Evolutionary conservation across 305 asterid species (phyloP).

Genomic region (Rubia balearica): DNA sequence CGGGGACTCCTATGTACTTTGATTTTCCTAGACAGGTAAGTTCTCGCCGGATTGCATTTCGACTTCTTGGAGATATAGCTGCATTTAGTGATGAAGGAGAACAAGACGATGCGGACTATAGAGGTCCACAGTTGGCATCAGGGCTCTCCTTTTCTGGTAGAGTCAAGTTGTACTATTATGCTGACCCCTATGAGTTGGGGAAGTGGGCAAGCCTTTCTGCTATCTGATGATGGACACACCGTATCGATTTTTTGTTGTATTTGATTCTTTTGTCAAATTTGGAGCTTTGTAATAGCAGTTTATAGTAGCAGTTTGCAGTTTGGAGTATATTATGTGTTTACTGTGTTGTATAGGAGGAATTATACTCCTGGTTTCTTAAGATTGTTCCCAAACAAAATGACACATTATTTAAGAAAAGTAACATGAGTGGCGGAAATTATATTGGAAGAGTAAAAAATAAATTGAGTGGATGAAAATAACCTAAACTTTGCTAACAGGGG

Average conservation of each 20-base stretch:
- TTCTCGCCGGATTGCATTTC: slow-evolving; percentile 61
- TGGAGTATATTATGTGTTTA: neutral
- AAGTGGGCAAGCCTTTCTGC: slow-evolving; percentile 95
- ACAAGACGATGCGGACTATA: slow-evolving; percentile 57
- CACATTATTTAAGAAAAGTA: too few relatives aligned
- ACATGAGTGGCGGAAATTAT: too few relatives aligned
- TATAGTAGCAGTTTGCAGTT: neutral
- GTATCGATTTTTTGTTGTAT: neutral
- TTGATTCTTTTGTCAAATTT: neutral
- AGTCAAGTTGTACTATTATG: slow-evolving; percentile 77
- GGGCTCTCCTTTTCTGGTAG: slow-evolving; percentile 72
- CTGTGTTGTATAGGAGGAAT: neutral
- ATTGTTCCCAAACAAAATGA: too few relatives aligned
- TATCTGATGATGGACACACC: slow-evolving; percentile 23
- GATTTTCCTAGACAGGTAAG: slow-evolving; percentile 73
- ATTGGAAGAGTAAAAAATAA: too few relatives aligned
- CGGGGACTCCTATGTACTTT: slow-evolving; percentile 81
- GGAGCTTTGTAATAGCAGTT: slow-evolving; percentile 4
- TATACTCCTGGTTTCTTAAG: neutral
- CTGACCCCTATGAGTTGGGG: slow-evolving; percentile 84
- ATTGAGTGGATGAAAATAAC: too few relatives aligned
- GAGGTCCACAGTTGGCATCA: slow-evolving; percentile 51
- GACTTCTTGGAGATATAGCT: slow-evolving; percentile 78
- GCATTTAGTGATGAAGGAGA: slow-evolving; percentile 77
- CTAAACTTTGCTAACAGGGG: too few relatives aligned